Evolutionary conservation across 371 early-diverging fungal species (phyloP), one percentile per base, ranked within the genome.

Genomic region (Rhizomucor pusillus): DNA sequence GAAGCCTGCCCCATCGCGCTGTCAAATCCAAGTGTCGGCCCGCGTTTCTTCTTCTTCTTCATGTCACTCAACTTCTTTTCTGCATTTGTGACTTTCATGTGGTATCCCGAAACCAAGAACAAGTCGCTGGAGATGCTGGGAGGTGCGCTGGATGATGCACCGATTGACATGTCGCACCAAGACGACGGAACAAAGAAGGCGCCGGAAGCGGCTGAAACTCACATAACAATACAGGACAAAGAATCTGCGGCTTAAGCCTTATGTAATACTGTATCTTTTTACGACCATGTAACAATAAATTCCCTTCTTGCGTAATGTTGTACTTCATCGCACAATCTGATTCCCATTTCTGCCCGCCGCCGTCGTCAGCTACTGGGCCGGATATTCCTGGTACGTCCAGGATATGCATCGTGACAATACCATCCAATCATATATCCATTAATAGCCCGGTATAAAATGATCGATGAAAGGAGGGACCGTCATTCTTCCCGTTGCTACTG

Each of bases 31-130:
- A 48, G 65, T 59, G 40, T 79, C 60, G 77, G 67, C 0, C 52
- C 75, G 33, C 61, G 70, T 51, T 60, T 69, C 46, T 82, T 82
- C 56, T 79, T 78, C 29, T 62, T 75, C 43, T 52, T 66, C 13
- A 61, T 77, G 46, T 70, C 78, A 56, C 56, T 52, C 43, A 79
- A 77, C 62, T 60, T 51, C 44, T 39, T 58, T 18, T 57, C 60
- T n/a, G 58, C 66, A 16, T 45, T 33, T 5, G 45, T 60, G 41
- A 65, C 79, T 37, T 83, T 68, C 65, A 57, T 75, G 60, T 80
- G 73, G 33, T 77, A 79, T 36, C 87, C 86, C 2, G 86, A 85
- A 65, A 86, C 86, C 54, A 82, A 82, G 52, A 75, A 74, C 45
- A 58, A 65, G 14, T 65, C 80, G 14, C 67, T 84, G 20, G 86